Evolutionary conservation across 768 basidiomycete genomes (phyloP), one percentile per base, ranked within the genome.

Genomic region (Mycena filopes): DNA sequence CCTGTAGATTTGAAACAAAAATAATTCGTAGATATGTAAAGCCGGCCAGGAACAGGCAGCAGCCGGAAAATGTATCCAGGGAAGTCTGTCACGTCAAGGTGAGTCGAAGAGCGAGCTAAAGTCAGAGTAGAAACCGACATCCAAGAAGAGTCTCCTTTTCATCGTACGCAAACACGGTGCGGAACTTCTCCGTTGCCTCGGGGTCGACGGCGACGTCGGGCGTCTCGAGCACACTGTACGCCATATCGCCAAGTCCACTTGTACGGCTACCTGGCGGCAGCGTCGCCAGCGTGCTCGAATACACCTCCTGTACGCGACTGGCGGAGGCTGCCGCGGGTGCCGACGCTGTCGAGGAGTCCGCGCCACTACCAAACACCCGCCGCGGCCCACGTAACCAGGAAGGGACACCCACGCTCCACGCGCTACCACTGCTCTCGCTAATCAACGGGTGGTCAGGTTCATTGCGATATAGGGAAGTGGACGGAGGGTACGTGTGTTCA

Each of bases 1-100:
- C 94, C 89, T 45, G 87, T 92, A 6, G 96, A 95, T 73, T 94
- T 93, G 86, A 99, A 99, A 79, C 95, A 98, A 76, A 99, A 92
- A 76, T 88, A 91, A 76, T 93, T 95, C 13, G 87, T 89, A n/a
- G 97, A 97, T 65, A 99, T 86, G 73, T 92, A 98, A 29, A 98
- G 84, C 55, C 91, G 86, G 9, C 97, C 97, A 64, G 84, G 92
- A 15, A 97, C 85, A 0, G 98, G 97, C n/a, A 99, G 76, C 26
- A 97, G 83, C 60, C 97, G 86, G 78, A 89, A 95, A 45, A 99
- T 82, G 76, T 94, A 98, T 12, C 95, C 95, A 43, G 94, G 88
- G 74, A 97, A 95, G 72, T 94, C 97, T 99, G 69, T 5, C n/a
- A 46, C 45, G 46, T 25, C 65, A 38, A 12, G n/a, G 29, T 74